Percentiles rank a stretch among this genome's conserved stretches.
Evolutionary conservation across 306 rosid species (phyloP).

Genomic region (Rosa persica): DNA sequence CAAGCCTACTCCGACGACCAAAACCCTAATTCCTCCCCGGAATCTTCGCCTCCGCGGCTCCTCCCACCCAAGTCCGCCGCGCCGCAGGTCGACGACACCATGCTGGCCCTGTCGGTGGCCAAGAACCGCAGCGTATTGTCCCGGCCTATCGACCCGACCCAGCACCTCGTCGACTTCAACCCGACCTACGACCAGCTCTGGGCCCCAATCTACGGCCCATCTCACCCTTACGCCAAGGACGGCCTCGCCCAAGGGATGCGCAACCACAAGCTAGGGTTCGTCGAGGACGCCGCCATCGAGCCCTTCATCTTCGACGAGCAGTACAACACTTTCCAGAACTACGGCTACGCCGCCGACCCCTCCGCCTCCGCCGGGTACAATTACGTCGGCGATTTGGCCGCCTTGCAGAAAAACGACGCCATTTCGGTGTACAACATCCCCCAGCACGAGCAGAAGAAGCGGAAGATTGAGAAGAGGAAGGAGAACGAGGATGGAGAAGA

Average conservation of each 20-base stretch:
- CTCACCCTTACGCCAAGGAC: constrained; percentile 93
- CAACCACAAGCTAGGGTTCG: constrained; percentile 93
- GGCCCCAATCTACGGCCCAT: constrained; percentile 87
- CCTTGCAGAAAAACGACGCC: constrained; percentile 62
- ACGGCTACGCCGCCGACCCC: constrained; percentile 91
- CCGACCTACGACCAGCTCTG: constrained; percentile 93
- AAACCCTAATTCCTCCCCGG: constrained; percentile 60
- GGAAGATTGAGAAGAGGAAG: constrained; percentile 57
- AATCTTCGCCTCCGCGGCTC: constrained; percentile 74
- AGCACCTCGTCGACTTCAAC: constrained; percentile 67
- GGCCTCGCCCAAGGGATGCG: constrained; percentile 95
- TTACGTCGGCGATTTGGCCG: constrained; percentile 69
- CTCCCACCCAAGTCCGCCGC: constrained; percentile 71
- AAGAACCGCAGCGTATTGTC: constrained; percentile 34
- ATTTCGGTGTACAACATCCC: constrained; percentile 77
- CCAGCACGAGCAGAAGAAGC: constrained; percentile 73
- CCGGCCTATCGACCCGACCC: constrained; percentile 78
- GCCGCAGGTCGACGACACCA: constrained; percentile 84
- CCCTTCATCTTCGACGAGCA: constrained; percentile 90
- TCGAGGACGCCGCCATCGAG: constrained; percentile 81
- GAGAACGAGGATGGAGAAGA: constrained; percentile 16
- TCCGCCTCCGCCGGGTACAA: constrained; percentile 72
- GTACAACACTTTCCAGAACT: constrained; percentile 85
- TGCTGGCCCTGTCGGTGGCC: constrained; percentile 73
- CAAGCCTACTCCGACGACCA: constrained; percentile 54